A percentile compares a stretch with the other conserved stretches of the same genome.
Evolutionary conservation across 306 rosid genomes (phyloP).

Genomic region (Medicago lupulina): DNA sequence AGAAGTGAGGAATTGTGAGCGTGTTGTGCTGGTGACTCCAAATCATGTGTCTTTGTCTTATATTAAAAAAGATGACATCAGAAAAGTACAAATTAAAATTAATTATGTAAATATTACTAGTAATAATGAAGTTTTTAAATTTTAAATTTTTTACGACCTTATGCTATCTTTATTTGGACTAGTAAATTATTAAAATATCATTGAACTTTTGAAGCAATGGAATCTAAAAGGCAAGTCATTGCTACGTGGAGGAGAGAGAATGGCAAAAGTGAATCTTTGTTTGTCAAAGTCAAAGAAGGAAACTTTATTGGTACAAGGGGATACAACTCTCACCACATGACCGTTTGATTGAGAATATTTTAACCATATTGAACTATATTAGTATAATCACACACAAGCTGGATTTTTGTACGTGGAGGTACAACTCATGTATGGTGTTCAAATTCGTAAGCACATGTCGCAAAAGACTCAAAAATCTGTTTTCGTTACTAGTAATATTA

Average conservation of each 20-base stretch:
- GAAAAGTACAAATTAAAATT: no score
- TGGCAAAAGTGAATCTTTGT: slow-evolving; percentile 15
- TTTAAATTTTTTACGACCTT: not conserved
- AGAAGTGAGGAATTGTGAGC: slow-evolving; percentile 30
- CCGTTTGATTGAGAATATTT: not conserved
- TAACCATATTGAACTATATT: not conserved
- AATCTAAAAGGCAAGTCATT: not conserved
- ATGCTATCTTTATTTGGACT: no score
- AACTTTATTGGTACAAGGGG: slow-evolving; percentile 1
- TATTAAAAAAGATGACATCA: no score
- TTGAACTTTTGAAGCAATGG: not conserved
- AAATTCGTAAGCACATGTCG: slow-evolving; percentile 25
- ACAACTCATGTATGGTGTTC: slow-evolving; percentile 36
- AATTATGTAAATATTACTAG: no score
- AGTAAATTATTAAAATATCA: no score
- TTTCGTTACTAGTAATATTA: slow-evolving; percentile 26
- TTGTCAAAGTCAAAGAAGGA: slow-evolving; percentile 24
- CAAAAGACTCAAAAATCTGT: not conserved
- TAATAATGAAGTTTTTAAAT: no score
- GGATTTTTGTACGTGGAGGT: slow-evolving; percentile 35
- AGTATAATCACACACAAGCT: slow-evolving; percentile 11
- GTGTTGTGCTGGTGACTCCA: slow-evolving; percentile 5
- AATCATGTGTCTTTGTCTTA: not conserved
- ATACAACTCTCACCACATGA: slow-evolving; percentile 38
- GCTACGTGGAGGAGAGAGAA: slow-evolving; percentile 3